Percentiles rank a stretch among this genome's conserved stretches.
Conservation (phyloP, 1,284 basidiomycete species). For the Ustilago trichophora region DNA sequence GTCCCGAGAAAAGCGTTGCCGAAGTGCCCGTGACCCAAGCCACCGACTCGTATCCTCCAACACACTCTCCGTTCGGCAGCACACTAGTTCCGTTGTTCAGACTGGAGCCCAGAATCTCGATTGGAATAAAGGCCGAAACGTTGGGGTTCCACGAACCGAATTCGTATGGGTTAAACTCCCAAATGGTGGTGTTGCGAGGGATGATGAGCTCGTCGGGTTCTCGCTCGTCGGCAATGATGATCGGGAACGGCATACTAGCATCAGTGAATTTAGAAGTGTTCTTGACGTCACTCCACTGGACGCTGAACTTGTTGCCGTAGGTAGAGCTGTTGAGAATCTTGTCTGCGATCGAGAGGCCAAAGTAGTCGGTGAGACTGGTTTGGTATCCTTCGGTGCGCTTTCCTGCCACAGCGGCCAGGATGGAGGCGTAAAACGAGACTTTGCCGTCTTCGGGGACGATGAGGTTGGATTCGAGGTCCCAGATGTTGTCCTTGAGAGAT, state of each 20-base stretch:
- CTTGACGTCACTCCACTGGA: constrained; percentile 55
- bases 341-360: constrained; percentile 59
- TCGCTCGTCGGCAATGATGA: constrained; percentile 70
- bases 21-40: constrained; percentile 57
- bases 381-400: constrained; percentile 50
- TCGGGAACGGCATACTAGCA: constrained; percentile 63
- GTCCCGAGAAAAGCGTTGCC: constrained; percentile 67
- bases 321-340: constrained; percentile 57
- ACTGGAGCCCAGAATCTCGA: constrained; percentile 58
- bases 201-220: constrained; percentile 68
- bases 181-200: constrained; percentile 67
- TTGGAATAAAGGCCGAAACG: constrained; percentile 59
- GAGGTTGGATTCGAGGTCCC: constrained; percentile 69
- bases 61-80: constrained; percentile 35
- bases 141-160: constrained; percentile 69
- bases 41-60: constrained; percentile 59
- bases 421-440: constrained; percentile 67
- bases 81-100: constrained; percentile 49
- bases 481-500: constrained; percentile 55
- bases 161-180: constrained; percentile 69
- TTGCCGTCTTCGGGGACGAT: constrained; percentile 68
- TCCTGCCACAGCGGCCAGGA: constrained; percentile 51
- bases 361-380: constrained; percentile 60
- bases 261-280: constrained; percentile 53
- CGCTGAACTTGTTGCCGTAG: constrained; percentile 55